Evolutionary conservation across 2,329 filamentous ascomycete genomes (phyloP).

Genomic region (Diaporthe citri): DNA sequence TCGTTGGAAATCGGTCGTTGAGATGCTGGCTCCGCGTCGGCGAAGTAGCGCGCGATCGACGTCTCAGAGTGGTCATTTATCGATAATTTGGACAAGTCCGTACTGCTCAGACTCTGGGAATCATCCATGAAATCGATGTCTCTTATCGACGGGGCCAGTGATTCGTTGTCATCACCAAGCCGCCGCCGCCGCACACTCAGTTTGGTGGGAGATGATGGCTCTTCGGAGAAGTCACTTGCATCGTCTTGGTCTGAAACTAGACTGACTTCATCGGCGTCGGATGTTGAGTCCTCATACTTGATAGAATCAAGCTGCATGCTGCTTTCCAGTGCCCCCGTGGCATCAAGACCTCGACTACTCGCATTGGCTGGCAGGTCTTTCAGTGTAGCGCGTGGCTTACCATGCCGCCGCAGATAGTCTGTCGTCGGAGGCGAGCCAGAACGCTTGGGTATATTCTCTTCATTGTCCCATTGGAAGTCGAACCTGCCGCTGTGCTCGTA

Average conservation of each 20-base stretch:
- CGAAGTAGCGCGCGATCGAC: constrained; percentile 67
- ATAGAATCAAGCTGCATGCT: constrained; percentile 54
- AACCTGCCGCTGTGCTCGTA: constrained; percentile 70
- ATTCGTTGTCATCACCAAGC: constrained; percentile 66
- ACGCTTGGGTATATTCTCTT: constrained; percentile 46
- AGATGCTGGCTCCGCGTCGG: constrained; percentile 67
- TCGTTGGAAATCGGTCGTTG: constrained; percentile 62
- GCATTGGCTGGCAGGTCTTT: constrained; percentile 53
- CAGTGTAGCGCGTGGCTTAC: constrained; percentile 55
- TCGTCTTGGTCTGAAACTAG: constrained; percentile 69
- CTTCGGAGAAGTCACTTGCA: constrained; percentile 63
- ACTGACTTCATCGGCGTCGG: constrained; percentile 64
- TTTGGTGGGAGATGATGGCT: constrained; percentile 63
- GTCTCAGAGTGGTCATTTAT: constrained; percentile 63
- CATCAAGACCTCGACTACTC: constrained; percentile 53
- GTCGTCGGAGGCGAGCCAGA: constrained; percentile 57
- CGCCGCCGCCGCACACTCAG: constrained; percentile 58
- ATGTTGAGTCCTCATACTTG: constrained; percentile 54
- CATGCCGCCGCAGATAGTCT: constrained; percentile 62
- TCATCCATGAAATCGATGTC: constrained; percentile 63
- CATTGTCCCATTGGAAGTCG: constrained; percentile 56
- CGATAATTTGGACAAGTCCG: constrained; percentile 63
- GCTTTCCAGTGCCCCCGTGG: constrained; percentile 51
- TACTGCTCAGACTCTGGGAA: constrained; percentile 59
- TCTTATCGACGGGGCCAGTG: constrained; percentile 64